Base-by-base conservation (phyloP, 768 basidiomycete genomes). In the Termitomyces titanicus region DNA sequence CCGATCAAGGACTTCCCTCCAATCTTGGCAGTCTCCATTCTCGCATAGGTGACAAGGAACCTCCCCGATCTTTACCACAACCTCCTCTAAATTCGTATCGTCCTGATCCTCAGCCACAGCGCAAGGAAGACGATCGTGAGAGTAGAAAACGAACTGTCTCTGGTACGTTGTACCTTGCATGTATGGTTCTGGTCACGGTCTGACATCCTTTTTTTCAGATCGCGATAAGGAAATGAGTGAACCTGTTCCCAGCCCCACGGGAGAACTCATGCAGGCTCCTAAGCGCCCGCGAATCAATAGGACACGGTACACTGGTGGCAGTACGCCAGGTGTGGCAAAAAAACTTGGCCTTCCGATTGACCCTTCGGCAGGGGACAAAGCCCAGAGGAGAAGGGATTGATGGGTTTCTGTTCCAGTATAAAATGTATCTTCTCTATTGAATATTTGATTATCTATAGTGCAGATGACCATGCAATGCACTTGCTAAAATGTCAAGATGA, bases 81-180 rank as follows among this genome's bases (percentile, higher is more conserved):
- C 72, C 70, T 53, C 72, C 75, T 38, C 24, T 34, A 17, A 68
- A 67, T 39, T 64, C 76, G n/a, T 79, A 79, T 57, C 78, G 80
- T 47, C 65, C 68, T 48, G 82, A 82, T 34, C 46, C 66, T 46
- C 68, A 70, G 37, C 64, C 64, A 44, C 68, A 70, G 40, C 66
- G 73, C 53, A 77, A 77, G 58, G 85, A 88, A 10, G 86, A 89
- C 17, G 86, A 87, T 27, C 80, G 83, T 46, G 86, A 88, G 57
- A 74, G 66, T 55, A 75, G 87, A 64, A 92, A 92, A 71, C 80
- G 89, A 53, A 81, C 84, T 22, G 69, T 76, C 33, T 81, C 86
- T 66, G 90, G 89, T 89, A 71, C 60, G 81, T 66, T 40, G 33
- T 54, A 25, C 46, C 29, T 38, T 17, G 17, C 17, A 15, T 24